These are phyloP conservation scores for Fagopyrum homotropicum DNA, from an alignment of 148 eudicot genomes.

Conservation along the genomic window DNA sequence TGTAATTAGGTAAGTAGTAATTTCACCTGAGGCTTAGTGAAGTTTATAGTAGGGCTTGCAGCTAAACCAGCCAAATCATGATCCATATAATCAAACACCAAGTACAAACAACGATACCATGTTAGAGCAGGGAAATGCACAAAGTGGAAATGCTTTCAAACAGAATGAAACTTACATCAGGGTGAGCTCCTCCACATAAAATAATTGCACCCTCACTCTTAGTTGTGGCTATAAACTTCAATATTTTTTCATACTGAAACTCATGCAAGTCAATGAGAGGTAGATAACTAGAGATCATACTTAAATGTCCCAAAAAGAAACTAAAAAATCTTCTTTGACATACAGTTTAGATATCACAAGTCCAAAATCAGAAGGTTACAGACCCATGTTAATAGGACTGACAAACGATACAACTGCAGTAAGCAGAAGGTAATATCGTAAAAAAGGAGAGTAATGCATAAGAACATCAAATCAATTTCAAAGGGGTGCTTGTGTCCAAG, in stretches of 20 bases:
- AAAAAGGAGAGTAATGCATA: not conserved
- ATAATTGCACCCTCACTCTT: conserved; percentile 93
- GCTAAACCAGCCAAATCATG: conserved; percentile 88
- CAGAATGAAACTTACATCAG: conserved; percentile 45
- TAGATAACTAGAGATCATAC: not conserved
- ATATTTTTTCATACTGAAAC: conserved; percentile 75
- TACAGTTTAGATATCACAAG: not conserved
- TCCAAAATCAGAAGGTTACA: not conserved
- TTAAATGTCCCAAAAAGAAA: not conserved
- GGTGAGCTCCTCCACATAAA: conserved; percentile 78
- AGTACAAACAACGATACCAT: conserved; percentile 20
- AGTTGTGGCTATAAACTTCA: conserved; percentile 70
- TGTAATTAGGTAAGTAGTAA: not conserved
- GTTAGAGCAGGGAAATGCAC: not conserved
- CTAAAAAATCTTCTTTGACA: not conserved
- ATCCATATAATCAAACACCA: conserved; percentile 81
- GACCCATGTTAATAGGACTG: too few species aligned
- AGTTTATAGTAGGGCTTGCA: conserved; percentile 60
- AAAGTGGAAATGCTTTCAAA: not conserved
- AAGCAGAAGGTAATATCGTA: not conserved
- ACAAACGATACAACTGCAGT: not conserved
- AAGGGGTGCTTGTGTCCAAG: not conserved
- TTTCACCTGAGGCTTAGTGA: conserved; percentile 73
- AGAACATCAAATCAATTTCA: not conserved
- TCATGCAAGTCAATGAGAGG: conserved; percentile 17